Base-by-base conservation (phyloP, 129 eudicot genomes). In the Chrysanthemum seticuspe region DNA sequence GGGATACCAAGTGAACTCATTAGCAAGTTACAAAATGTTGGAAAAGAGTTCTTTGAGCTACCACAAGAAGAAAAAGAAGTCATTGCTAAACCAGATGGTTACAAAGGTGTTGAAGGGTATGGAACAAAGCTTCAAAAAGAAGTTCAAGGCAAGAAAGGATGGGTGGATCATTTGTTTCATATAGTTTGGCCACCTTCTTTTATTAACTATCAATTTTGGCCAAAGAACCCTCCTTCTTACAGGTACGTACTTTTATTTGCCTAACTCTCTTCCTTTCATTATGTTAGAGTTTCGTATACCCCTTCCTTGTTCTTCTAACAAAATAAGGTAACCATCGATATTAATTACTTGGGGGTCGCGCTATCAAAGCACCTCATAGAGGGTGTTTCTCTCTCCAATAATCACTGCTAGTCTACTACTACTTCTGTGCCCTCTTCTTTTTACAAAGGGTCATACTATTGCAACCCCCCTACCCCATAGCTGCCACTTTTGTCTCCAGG, bases 161-260 rank as follows among this genome's bases (percentile, higher is more conserved):
- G 98, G 98, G 97, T 93, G 60, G 96, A 90, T 84, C 96, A 90
- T 67, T 70, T 90, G 78, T 94, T 94, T 65, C 88, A 94, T 61
- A 83, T 60, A 64, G 81, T 90, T 19, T 90, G 97, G 91, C 98
- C 98, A 49, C 88, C 92, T 76, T 61, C 91, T 56, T 75, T 75
- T 5, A 70, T 93, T 69, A 79, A 87, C 68, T 81, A 90, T 62
- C 65, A 75, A 0, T 87, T 84, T 54, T 90, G 98, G 98, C 98
- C 98, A 1, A 83, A 84, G 31, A 93, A 78, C 54, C 98, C 98
- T 13, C 84, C 98, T 59, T 72, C 84, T 55, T 93, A 90, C 74
- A 86, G 92, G 98, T 93, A 7, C 18, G n/a, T 53, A 8, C n/a
- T n/a, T 13, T 34, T 56, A 58, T 52, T 10, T 47, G 8, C 13